A percentile compares a stretch with the other conserved stretches of the same genome.
Evolutionary conservation across 164 flowering plant genomes (phyloP).

Genomic region (Chimonanthus salicifolius): DNA sequence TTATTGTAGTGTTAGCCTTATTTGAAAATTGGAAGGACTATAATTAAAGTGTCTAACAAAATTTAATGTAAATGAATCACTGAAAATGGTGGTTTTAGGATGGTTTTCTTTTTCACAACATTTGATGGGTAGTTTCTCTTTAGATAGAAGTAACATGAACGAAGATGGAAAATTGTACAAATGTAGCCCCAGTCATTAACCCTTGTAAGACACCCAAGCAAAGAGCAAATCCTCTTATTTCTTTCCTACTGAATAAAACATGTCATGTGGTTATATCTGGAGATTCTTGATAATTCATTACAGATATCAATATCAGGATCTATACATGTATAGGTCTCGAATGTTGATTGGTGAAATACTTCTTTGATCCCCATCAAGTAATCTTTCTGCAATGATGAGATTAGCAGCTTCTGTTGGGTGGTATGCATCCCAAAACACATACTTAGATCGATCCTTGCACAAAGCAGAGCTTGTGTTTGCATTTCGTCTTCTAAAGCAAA

Average conservation of each 20-base stretch:
- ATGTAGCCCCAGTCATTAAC: background rate
- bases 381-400: constrained; percentile 30
- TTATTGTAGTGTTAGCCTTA: too few relatives aligned
- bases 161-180: background rate
- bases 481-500: constrained; percentile 32
- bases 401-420: constrained; percentile 64
- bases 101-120: background rate
- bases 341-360: constrained; percentile 37
- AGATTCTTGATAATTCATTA: too few relatives aligned
- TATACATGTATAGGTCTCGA: constrained; percentile 31
- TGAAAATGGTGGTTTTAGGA: too few relatives aligned
- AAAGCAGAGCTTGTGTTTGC: constrained; percentile 23
- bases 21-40: too few relatives aligned
- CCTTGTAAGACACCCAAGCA: background rate
- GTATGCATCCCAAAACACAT: constrained; percentile 68
- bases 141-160: background rate
- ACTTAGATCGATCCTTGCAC: constrained; percentile 54
- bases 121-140: background rate
- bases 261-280: too few relatives aligned
- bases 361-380: constrained; percentile 38
- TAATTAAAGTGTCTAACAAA: too few relatives aligned
- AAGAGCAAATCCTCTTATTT: background rate
- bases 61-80: too few relatives aligned
- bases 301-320: background rate
- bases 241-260: background rate